These are phyloP conservation scores for Lentinula lateritia DNA, from an alignment of 768 basidiomycete genomes.

Conservation along the genomic window DNA sequence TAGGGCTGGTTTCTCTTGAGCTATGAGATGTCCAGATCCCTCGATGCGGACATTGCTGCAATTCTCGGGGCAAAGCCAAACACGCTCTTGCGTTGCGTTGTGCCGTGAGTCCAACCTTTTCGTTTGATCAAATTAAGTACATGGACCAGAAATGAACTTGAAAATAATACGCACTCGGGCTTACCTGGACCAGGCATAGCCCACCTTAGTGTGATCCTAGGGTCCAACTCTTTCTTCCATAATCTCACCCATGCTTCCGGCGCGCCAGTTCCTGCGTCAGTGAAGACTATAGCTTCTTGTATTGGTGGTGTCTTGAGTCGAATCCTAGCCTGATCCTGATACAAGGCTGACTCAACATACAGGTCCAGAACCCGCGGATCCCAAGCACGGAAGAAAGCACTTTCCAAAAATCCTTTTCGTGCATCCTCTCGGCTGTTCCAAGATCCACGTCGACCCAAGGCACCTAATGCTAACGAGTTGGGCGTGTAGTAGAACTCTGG, in stretches of 20 bases:
- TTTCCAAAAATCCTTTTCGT: constrained; percentile 35
- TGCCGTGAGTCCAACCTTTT: constrained; percentile 25
- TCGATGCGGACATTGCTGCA: constrained; percentile 33
- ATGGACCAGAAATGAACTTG: no score
- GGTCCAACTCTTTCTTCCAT: constrained; percentile 32
- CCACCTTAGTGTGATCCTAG: constrained; percentile 47
- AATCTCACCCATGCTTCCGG: constrained; percentile 39
- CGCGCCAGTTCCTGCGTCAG: constrained; percentile 33
- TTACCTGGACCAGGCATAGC: constrained; percentile 43
- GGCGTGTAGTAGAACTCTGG: constrained; percentile 13
- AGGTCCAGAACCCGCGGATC: constrained; percentile 52
- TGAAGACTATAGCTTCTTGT: constrained; percentile 61
- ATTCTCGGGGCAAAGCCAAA: constrained; percentile 39
- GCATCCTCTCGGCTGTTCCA: constrained; percentile 71
- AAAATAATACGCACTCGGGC: constrained; percentile 24
- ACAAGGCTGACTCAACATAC: constrained; percentile 59
- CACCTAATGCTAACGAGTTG: constrained; percentile 29
- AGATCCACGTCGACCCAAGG: constrained; percentile 50
- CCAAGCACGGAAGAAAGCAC: constrained; percentile 70
- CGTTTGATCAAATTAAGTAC: not conserved
- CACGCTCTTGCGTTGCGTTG: constrained; percentile 28
- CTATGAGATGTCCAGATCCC: constrained; percentile 41
- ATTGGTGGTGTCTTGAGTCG: constrained; percentile 61
- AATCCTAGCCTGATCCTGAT: constrained; percentile 30
- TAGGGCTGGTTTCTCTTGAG: constrained; percentile 33